Evolutionary conservation across 352 stramenopile genomes (phyloP), one percentile per base, ranked within the genome.

Genomic region (Pelagophyceae sp.): DNA sequence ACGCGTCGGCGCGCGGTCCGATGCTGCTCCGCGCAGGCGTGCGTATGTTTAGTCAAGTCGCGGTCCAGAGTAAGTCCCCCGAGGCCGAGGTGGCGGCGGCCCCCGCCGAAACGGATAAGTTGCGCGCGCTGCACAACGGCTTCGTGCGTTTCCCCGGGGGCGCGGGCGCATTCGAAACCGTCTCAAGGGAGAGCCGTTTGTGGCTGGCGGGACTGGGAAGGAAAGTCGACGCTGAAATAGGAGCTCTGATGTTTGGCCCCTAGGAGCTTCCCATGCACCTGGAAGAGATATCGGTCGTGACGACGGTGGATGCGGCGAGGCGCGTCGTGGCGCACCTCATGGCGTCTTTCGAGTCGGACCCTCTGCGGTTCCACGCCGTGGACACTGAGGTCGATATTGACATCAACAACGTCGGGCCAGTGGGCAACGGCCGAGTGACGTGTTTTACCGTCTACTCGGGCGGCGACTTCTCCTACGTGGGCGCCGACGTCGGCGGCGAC

Each of bases 311-410:
- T 77, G 74, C 90, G 54, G 87, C 87, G 0, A 60, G 63, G n/a
- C 84, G 83, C 32, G 87, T 92, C 27, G 75, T 90, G 45, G 38
- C 82, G 65, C 79, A 79, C 63, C 76, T 93, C 0, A 82, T 86
- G 80, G 79, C 80, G 63, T 72, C 80, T 25, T 77, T 72, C 20
- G 23, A 76, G 31, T 20, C 71, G 0, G 76, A 87, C 50, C 87
- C 89, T 0, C 64, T 84, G 15, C 86, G 92, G 45, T 92, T 96
- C 77, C 93, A 98, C 83, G 96, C 94, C 0, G 98, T 93, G 76
- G 95, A 99, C 86, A 99, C 95, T 5, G 96, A 99, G 84, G 94
- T 98, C 29, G 89, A 98, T 72, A 98, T 99, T 81, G 94, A 98
- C 84, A 75, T 99, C 60, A 96, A 94, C 71, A 85, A 86, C 27